Evolutionary conservation across 225 moss, liverwort and hornwort species (phyloP), one percentile per base, ranked within the genome.

Genomic region (Anthoceros angustus): DNA sequence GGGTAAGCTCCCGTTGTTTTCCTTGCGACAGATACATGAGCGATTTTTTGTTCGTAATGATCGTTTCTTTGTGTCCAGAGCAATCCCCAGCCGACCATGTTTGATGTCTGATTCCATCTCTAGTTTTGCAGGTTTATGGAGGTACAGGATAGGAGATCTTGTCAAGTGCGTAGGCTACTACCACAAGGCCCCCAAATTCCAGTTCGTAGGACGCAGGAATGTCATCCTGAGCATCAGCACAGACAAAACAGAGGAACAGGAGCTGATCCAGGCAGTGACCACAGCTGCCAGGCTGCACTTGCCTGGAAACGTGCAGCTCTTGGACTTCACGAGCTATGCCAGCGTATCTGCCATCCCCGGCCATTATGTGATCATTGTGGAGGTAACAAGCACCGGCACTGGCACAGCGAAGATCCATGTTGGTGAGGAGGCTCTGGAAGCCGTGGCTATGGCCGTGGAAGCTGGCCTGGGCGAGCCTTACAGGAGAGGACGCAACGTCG

Each of bases 111-210:
- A 38, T 24, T 10, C n/a, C 32, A 23, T 24, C 12, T 61, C 32
- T 11, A 2, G 39, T 70, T 74, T 21, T 70, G 43, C 76, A 95
- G 94, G 94, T 64, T 67, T 95, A 38, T 91, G 79, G 61, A 83
- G 94, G 45, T 91, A 85, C 68, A 77, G 82, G 26, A 63, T 91
- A 16, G 88, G 94, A 61, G 94, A 95, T 43, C 74, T 95, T 41
- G 65, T 95, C 16, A 80, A 80, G 72, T 77, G 86, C 67, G 86
- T 85, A 62, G 72, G 85, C 21, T 90, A 79, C 69, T 80, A 81
- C 64, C 86, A 84, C 50, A 70, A 74, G 3, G 60, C 78, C 40
- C 91, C 86, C 20, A 71, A 73, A 24, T 84, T 80, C 25, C 80
- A 82, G 62, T 83, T 88, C 68, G 79, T 88, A 55, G 77, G 82